Evolutionary conservation across 306 rosid species (phyloP).

Genomic region (Ceratonia siliqua): DNA sequence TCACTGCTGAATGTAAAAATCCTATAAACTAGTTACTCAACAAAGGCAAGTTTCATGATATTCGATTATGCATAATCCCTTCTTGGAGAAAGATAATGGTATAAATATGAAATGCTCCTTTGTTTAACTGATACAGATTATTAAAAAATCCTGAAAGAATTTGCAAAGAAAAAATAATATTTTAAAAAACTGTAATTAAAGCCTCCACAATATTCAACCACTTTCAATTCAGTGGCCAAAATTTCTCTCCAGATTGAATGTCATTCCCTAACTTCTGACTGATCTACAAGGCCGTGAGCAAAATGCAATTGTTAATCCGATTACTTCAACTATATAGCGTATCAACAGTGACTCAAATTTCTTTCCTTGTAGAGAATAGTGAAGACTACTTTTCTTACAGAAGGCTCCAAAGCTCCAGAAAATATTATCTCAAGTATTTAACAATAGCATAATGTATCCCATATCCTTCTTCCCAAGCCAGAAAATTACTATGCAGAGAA

Average conservation of each 20-base stretch:
- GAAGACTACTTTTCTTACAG: constrained; percentile 6
- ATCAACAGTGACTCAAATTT: background rate
- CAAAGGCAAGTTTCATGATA: background rate
- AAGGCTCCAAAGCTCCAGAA: background rate
- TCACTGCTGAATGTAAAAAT: background rate
- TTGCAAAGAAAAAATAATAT: background rate
- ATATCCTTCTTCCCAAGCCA: constrained; percentile 9
- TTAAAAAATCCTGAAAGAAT: background rate
- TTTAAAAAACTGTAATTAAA: background rate
- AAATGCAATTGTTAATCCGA: constrained; percentile 14
- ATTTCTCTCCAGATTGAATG: background rate
- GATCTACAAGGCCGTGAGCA: background rate
- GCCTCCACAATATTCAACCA: background rate
- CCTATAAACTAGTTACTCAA: background rate
- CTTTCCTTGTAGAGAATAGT: background rate
- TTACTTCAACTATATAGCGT: constrained; percentile 15
- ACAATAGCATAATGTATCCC: constrained; percentile 7
- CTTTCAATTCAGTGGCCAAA: constrained; percentile 6
- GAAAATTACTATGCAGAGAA: constrained; percentile 18
- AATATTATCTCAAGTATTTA: constrained; percentile 17
- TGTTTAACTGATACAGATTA: constrained; percentile 19
- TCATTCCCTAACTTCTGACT: background rate
- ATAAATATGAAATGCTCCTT: background rate
- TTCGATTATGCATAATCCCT: background rate
- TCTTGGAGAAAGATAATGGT: background rate